Conservation (phyloP, 1,139 yeast genomes). For the Debaryomyces nepalensis region DNA sequence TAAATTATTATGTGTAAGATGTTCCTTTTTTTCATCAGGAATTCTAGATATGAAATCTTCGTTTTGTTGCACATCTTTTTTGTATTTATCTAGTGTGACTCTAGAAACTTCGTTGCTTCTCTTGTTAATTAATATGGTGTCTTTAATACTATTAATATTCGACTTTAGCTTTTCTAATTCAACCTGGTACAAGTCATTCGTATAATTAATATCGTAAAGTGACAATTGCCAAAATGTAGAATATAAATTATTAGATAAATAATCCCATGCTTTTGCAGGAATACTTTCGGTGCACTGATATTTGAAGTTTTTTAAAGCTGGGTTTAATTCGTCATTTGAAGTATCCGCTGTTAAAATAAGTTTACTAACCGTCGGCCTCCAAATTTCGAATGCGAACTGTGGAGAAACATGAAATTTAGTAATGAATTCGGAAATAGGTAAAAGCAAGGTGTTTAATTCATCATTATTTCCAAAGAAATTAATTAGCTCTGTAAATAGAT, state of each 20-base stretch:
- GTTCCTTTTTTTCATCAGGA: slow-evolving; percentile 37
- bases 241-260: slow-evolving; percentile 52
- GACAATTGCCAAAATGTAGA: slow-evolving; percentile 75
- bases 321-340: slow-evolving; percentile 23
- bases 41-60: slow-evolving; percentile 29
- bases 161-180: slow-evolving; percentile 48
- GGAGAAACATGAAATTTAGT: slow-evolving; percentile 56
- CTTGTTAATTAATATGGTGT: slow-evolving; percentile 33
- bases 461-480: slow-evolving; percentile 51
- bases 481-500: slow-evolving; percentile 64
- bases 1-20: slow-evolving; percentile 29
- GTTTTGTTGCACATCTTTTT: slow-evolving; percentile 32
- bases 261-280: slow-evolving; percentile 31
- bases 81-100: slow-evolving; percentile 30
- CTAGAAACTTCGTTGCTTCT: slow-evolving; percentile 36
- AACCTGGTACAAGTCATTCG: slow-evolving; percentile 53
- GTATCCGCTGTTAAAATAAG: slow-evolving; percentile 12
- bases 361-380: slow-evolving; percentile 59
- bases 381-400: slow-evolving; percentile 76
- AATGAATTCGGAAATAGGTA: slow-evolving; percentile 52
- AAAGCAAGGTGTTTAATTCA: slow-evolving; percentile 42
- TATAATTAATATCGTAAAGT: slow-evolving; percentile 72
- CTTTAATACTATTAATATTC: slow-evolving; percentile 37
- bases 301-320: slow-evolving; percentile 24
- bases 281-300: slow-evolving; percentile 12